Evolutionary conservation across 148 eudicot species (phyloP), one percentile per base, ranked within the genome.

Genomic region (Rhododendron molle): DNA sequence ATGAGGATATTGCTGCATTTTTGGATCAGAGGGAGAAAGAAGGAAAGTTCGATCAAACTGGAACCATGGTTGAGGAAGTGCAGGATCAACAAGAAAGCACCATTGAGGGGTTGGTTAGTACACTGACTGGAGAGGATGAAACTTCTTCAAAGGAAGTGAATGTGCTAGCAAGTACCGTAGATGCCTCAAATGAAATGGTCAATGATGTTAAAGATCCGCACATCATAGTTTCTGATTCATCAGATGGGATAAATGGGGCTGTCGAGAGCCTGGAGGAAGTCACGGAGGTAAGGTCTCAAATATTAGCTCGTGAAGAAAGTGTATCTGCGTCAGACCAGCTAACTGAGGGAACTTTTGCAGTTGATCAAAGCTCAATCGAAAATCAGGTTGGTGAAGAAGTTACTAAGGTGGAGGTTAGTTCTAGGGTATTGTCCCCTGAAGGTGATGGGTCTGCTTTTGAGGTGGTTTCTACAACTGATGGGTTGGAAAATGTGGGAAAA

Each of bases 1-100:
- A 95, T 80, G 87, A 93, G 90, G 98, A 90, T 80, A 93, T 97
- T 54, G 92, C 98, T 67, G 86, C 95, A 11, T 95, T 95, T 91
- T 89, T 97, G 88, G 98, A 93, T 74, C 94, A 92, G 81, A 90
- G 92, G 86, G 92, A 87, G 77, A 92, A 89, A 62, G 84, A 77
- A 77, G 52, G 30, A 43, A 77, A 77, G 52, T 21, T 77, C 9
- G 14, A 44, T 15, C 83, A 56, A 71, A 26, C 76, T 81, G 86
- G 62, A 71, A 78, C 86, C 43, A 58, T 21, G n/a, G 46, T 84
- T 67, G 86, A 26, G 15, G 40, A 77, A 52, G 83, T 72, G 60
- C 76, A 50, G 21, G 85, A 54, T 76, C 49, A 58, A 74, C 52
- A 38, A 77, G 80, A 28, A 34, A 56, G 26, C 26, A 56, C 52